These are phyloP conservation scores for Collariella sp. DNA, from an alignment of 495 filamentous ascomycete species.

Conservation along the genomic window DNA sequence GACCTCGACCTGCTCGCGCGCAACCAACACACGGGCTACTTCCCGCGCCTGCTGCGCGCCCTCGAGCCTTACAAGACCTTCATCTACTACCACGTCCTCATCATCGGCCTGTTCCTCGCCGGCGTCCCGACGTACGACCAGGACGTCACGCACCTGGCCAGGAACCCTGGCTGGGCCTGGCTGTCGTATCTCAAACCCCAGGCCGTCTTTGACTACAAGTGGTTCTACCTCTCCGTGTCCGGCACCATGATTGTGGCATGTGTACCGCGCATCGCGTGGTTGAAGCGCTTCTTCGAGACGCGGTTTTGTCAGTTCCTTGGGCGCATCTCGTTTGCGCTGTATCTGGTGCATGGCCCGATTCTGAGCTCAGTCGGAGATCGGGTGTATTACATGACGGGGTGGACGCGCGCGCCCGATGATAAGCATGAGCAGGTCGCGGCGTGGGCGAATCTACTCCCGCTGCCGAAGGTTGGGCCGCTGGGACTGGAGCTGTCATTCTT, in stretches of 20 bases:
- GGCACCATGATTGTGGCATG: slow-evolving; percentile 47
- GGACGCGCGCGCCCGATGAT: slow-evolving; percentile 16
- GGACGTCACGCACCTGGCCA: slow-evolving; percentile 30
- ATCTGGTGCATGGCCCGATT: slow-evolving; percentile 58
- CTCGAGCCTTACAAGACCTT: slow-evolving; percentile 37
- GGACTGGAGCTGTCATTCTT: slow-evolving; percentile 49
- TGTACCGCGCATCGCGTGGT: slow-evolving; percentile 35
- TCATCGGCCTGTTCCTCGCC: slow-evolving; percentile 35
- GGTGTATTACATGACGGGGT: slow-evolving; percentile 47
- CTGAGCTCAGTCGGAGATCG: slow-evolving; percentile 35
- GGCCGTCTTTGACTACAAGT: slow-evolving; percentile 46
- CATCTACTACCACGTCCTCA: slow-evolving; percentile 42
- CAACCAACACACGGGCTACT: slow-evolving; percentile 25
- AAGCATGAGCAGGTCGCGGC: slow-evolving; percentile 27
- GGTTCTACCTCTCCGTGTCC: slow-evolving; percentile 44
- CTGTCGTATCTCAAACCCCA: slow-evolving; percentile 42
- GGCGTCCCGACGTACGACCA: slow-evolving; percentile 40
- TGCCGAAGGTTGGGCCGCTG: slow-evolving; percentile 44
- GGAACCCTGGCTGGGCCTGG: slow-evolving; percentile 38
- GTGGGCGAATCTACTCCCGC: slow-evolving; percentile 41
- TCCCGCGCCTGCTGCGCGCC: slow-evolving; percentile 32
- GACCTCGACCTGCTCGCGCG: slow-evolving; percentile 40
- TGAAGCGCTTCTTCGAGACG: slow-evolving; percentile 49
- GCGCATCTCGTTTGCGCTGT: slow-evolving; percentile 57
- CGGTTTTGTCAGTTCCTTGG: slow-evolving; percentile 56